Percentiles rank a stretch among this genome's conserved stretches.
phyloP scores from a whole-genome alignment of 2,329 filamentous ascomycete genomes.

The Xylariales sp. region DNA sequence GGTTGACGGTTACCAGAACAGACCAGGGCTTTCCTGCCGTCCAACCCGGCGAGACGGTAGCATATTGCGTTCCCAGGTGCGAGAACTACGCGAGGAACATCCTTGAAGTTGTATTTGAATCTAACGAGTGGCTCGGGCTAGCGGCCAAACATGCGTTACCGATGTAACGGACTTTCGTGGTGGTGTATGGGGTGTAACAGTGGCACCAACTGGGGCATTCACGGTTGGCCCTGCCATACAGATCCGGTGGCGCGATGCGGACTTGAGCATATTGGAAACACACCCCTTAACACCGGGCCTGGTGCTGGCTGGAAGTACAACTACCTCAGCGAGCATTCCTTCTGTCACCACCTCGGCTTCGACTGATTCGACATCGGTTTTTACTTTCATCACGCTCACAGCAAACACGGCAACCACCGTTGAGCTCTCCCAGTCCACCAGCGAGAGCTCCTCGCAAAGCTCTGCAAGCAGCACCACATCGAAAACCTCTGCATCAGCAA shows the following conservation, averaged over 20 bases:
- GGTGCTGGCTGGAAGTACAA: conserved; percentile 9
- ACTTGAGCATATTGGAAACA: conserved; percentile 28
- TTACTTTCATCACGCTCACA: conserved; percentile 1
- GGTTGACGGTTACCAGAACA: conserved; percentile 19
- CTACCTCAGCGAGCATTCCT: too few relatives aligned
- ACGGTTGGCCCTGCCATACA: conserved; percentile 33
- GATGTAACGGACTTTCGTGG: conserved; percentile 34
- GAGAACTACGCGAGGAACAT: too few relatives aligned
- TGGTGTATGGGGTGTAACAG: conserved; percentile 31
- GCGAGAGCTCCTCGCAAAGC: too few relatives aligned
- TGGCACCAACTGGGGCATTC: conserved; percentile 14
- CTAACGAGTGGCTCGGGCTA: conserved; percentile 10
- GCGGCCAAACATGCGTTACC: conserved; percentile 33
- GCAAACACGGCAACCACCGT: too few relatives aligned
- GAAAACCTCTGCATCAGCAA: too few relatives aligned
- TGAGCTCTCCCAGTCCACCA: too few relatives aligned
- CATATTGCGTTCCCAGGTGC: conserved; percentile 26
- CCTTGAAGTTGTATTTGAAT: too few relatives aligned
- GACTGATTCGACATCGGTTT: too few relatives aligned
- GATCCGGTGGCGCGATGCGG: conserved; percentile 30
- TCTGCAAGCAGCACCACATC: too few relatives aligned
- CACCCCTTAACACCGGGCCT: conserved; percentile 30
- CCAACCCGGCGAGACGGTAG: conserved; percentile 23
- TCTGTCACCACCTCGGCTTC: too few relatives aligned
- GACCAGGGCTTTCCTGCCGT: conserved; percentile 25